These are phyloP conservation scores for Mortierella sp. DNA, from an alignment of 371 early-diverging fungal species.

Conservation along the genomic window DNA sequence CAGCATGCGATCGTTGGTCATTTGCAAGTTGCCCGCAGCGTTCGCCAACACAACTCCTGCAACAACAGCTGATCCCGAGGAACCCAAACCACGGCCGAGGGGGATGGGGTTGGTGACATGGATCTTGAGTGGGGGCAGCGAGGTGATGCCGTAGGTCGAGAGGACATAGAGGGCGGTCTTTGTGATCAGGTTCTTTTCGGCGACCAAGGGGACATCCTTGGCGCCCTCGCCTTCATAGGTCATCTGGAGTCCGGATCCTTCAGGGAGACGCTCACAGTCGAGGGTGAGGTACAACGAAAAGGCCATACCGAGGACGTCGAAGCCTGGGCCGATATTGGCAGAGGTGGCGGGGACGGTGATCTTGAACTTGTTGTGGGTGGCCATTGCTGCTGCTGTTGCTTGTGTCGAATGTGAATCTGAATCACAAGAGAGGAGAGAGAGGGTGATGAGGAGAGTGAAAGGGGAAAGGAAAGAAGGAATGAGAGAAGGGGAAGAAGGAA, in stretches of 20 bases:
- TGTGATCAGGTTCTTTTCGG: conserved; percentile 90
- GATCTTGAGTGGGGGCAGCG: conserved; percentile 74
- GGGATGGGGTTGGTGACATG: conserved; percentile 93
- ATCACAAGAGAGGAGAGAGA: conserved; percentile 2
- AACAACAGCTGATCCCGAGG: conserved; percentile 96
- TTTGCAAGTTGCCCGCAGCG: conserved; percentile 74
- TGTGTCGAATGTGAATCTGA: not conserved
- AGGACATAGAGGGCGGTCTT: conserved; percentile 90
- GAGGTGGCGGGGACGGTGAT: conserved; percentile 94
- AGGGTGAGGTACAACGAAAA: conserved; percentile 88
- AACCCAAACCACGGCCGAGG: conserved; percentile 95
- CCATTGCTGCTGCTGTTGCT: conserved; percentile 24
- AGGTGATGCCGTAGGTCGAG: conserved; percentile 70
- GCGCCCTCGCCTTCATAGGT: conserved; percentile 86
- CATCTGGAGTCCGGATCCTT: conserved; percentile 64
- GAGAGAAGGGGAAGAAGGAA: not conserved
- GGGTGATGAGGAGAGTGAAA: not conserved
- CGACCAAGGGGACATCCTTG: conserved; percentile 83
- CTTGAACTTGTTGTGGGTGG: conserved; percentile 63
- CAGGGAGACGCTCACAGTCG: conserved; percentile 56
- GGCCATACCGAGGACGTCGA: conserved; percentile 94
- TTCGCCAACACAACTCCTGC: conserved; percentile 92
- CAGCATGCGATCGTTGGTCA: conserved; percentile 81
- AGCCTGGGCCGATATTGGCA: conserved; percentile 98
- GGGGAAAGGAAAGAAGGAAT: not conserved